A percentile compares a stretch with the other conserved stretches of the same genome.
Evolutionary conservation across 2,329 filamentous ascomycete genomes (phyloP).

Genomic region (Clathrospora elynae): DNA sequence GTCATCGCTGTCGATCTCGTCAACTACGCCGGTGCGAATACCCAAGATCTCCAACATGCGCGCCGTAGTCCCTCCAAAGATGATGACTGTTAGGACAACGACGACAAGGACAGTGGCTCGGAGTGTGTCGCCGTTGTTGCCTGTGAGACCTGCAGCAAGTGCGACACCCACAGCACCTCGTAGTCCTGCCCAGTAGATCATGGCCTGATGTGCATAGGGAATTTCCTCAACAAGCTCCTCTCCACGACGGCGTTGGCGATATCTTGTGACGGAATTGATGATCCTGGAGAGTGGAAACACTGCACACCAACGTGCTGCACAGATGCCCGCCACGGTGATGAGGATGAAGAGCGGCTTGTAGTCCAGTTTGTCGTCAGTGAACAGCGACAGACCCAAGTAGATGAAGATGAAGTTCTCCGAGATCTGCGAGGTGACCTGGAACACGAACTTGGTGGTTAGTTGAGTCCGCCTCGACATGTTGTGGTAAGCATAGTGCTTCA

Average conservation of each 20-base stretch:
- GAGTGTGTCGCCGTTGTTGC: constrained; percentile 79
- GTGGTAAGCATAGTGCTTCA: constrained; percentile 99
- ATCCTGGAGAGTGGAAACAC: constrained; percentile 89
- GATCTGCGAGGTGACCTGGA: constrained; percentile 90
- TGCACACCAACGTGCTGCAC: constrained; percentile 86
- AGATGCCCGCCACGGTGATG: constrained; percentile 88
- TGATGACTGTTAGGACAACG: constrained; percentile 96
- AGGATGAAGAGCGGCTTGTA: constrained; percentile 97
- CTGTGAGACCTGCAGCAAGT: constrained; percentile 83
- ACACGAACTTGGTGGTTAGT: constrained; percentile 96
- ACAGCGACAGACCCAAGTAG: constrained; percentile 91
- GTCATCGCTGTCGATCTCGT: constrained; percentile 96
- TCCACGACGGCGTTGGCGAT: constrained; percentile 77
- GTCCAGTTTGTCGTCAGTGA: constrained; percentile 84
- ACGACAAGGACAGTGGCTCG: constrained; percentile 96
- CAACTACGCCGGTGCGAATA: constrained; percentile 94
- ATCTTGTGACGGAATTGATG: constrained; percentile 92
- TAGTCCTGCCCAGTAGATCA: constrained; percentile 99
- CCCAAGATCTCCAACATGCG: constrained; percentile 96
- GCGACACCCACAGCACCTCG: constrained; percentile 96
- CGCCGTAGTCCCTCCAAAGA: constrained; percentile 95
- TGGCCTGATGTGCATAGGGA: constrained; percentile 94
- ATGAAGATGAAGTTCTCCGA: constrained; percentile 99
- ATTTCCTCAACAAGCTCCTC: constrained; percentile 74
- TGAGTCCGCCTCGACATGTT: constrained; percentile 99